Evolutionary conservation across 2,329 filamentous ascomycete genomes (phyloP).

Genomic region (Periglandula ipomoeae): DNA sequence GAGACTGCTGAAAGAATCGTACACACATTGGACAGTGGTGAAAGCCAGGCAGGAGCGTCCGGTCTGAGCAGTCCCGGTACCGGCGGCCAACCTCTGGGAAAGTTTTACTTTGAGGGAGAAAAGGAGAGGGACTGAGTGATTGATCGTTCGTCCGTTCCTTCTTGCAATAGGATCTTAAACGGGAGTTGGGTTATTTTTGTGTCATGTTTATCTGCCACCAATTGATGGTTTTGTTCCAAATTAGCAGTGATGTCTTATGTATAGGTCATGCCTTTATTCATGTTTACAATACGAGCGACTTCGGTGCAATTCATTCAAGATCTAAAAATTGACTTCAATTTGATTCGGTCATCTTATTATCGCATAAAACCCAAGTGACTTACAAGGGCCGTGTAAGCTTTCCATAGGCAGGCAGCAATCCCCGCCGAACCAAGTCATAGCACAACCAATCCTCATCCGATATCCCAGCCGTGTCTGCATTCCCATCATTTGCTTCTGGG

Average conservation of each 20-base stretch:
- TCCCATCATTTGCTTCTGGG: no score
- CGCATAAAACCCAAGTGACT: no score
- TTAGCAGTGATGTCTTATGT: no score
- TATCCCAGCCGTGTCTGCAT: no score
- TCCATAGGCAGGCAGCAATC: no score
- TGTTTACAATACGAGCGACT: background rate
- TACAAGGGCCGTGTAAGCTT: no score
- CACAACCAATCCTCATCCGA: no score
- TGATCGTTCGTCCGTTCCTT: background rate
- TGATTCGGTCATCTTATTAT: no score
- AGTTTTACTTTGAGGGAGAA: slow-evolving; percentile 52
- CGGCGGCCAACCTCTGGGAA: slow-evolving; percentile 39
- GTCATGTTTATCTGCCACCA: background rate
- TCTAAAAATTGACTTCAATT: no score
- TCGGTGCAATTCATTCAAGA: slow-evolving; percentile 9
- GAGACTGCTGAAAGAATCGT: slow-evolving; percentile 59
- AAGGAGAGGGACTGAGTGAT: slow-evolving; percentile 14
- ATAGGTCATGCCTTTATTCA: background rate
- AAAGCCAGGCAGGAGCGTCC: slow-evolving; percentile 27
- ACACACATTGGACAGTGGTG: slow-evolving; percentile 44
- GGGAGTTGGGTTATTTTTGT: background rate
- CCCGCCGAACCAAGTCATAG: no score
- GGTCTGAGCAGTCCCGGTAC: slow-evolving; percentile 35
- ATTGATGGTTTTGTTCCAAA: no score
- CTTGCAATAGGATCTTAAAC: background rate